Base-by-base conservation (phyloP, 2,329 filamentous ascomycete species). In the Aspergillus sp. region DNA sequence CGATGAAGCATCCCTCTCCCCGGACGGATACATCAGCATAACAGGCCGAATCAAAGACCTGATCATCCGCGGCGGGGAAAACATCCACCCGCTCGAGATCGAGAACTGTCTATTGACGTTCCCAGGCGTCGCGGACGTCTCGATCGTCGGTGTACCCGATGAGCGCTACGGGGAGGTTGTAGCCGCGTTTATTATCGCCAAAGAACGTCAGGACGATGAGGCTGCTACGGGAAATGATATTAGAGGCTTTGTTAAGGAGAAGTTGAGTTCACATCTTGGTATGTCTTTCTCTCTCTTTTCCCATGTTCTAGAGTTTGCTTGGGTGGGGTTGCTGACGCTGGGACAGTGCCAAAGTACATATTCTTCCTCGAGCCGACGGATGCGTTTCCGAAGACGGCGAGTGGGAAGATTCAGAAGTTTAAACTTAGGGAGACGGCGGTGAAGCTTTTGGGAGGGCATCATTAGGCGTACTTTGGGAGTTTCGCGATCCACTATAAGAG, bases 401-500 rank as follows among this genome's bases (percentile, higher is more conserved):
- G 91, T 72, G 93, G 93, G 23, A 99, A 99, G 84, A 93, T 98
- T 56, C 91, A 96, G 78, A 97, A 98, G 78, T 97, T 90, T 72
- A 93, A 89, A 78, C 73, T 98, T 67, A 84, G 85, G 68, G 89
- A 92, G 15, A 78, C 82, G 68, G 93, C 85, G 0, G 69, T 83
- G 40, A 66, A 77, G 63, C 62, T 84, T 54, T 61, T 86, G 47
- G 73, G 70, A 33, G 72, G 79, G 23, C 39, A 19, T 48, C 41
- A 50, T n/a, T 37, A n/a, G 15, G 15, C 5, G 35, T 37, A 41
- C 8, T 25, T 4, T 39, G 19, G 7, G 40, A 43, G 3, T 43
- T 9, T 17, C 15, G 40, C 4, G 37, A 6, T 6, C n/a, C n/a
- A 40, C n/a, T 15, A n/a, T 37, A 14, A 14, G 15, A 37, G 35